These are phyloP conservation scores for Hypoxylon fragiforme DNA, from an alignment of 495 filamentous ascomycete genomes.

Conservation along the genomic window DNA sequence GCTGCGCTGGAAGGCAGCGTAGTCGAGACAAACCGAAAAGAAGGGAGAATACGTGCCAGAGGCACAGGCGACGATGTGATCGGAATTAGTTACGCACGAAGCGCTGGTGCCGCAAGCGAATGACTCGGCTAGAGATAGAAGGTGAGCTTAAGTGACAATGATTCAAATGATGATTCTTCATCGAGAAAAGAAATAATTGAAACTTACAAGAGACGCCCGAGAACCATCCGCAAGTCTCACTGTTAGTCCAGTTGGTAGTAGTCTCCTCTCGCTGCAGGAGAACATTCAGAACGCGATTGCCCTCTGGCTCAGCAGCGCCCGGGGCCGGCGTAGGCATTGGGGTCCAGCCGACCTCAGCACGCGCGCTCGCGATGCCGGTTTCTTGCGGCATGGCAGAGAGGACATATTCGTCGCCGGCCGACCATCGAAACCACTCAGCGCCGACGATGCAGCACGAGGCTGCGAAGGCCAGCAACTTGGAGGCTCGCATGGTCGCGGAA, in stretches of 20 bases:
- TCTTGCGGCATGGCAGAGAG: slow-evolving; percentile 12
- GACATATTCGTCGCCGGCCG: slow-evolving; percentile 7
- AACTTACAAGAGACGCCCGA: slow-evolving; percentile 38
- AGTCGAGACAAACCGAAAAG: slow-evolving; percentile 43
- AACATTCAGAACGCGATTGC: slow-evolving; percentile 20
- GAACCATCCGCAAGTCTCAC: slow-evolving; percentile 43
- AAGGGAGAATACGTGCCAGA: slow-evolving; percentile 29
- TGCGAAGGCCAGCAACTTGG: slow-evolving; percentile 11
- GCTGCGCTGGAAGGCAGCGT: slow-evolving; percentile 29
- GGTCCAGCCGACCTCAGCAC: slow-evolving; percentile 22
- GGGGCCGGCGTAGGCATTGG: slow-evolving; percentile 36
- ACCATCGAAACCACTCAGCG: slow-evolving; percentile 32
- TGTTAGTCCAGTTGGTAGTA: slow-evolving; percentile 39
- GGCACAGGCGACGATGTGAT: slow-evolving; percentile 41
- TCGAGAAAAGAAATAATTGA: not conserved
- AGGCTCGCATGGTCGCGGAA: slow-evolving; percentile 17
- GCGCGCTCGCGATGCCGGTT: slow-evolving; percentile 3
- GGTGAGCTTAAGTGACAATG: slow-evolving; percentile 9
- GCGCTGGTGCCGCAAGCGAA: slow-evolving; percentile 28
- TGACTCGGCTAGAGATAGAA: slow-evolving; percentile 15
- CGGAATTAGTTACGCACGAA: slow-evolving; percentile 38
- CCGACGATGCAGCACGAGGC: slow-evolving; percentile 13
- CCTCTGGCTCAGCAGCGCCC: not conserved
- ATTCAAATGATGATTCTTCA: not conserved
- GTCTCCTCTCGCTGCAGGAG: slow-evolving; percentile 7